These are phyloP conservation scores for Wickerhamiella occidentalis DNA, from an alignment of 805 yeast species.

Conservation along the genomic window DNA sequence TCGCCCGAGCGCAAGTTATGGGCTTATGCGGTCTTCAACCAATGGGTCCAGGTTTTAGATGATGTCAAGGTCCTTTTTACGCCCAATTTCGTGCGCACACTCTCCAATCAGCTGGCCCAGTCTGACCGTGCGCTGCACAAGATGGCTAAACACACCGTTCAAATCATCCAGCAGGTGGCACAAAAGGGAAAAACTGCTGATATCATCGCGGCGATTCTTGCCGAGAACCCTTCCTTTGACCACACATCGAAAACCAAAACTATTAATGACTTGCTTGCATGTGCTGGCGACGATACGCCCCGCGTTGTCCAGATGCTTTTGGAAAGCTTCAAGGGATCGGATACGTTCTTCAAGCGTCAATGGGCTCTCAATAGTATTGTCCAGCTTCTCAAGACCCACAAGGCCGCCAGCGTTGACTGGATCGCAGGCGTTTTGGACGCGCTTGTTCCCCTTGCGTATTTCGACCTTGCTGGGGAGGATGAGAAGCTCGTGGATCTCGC, in stretches of 20 bases:
- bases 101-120: conserved; percentile 67
- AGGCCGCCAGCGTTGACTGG: conserved; percentile 21
- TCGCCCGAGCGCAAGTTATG: conserved; percentile 78
- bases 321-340: conserved; percentile 17
- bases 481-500: conserved; percentile 17
- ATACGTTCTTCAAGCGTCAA: conserved; percentile 26
- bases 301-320: conserved; percentile 21
- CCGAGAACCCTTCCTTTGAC: conserved; percentile 49
- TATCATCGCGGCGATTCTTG: conserved; percentile 13
- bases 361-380: conserved; percentile 53
- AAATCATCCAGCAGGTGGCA: conserved; percentile 32
- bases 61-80: conserved; percentile 21
- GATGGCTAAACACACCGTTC: conserved; percentile 44
- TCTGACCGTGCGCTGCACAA: conserved; percentile 53
- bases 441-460: conserved; percentile 34
- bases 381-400: conserved; percentile 30
- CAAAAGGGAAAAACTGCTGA: conserved; percentile 29
- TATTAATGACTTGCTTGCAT: conserved; percentile 31
- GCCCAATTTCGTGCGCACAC: conserved; percentile 51
- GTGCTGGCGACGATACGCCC: conserved; percentile 11
- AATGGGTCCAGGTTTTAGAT: conserved; percentile 31
- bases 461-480: conserved; percentile 21
- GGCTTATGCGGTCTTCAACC: conserved; percentile 65
- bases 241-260: conserved; percentile 62
- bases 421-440: conserved; percentile 32